Conservation (phyloP, 73 alveolate genomes). For the Tetrahymena borealis region DNA sequence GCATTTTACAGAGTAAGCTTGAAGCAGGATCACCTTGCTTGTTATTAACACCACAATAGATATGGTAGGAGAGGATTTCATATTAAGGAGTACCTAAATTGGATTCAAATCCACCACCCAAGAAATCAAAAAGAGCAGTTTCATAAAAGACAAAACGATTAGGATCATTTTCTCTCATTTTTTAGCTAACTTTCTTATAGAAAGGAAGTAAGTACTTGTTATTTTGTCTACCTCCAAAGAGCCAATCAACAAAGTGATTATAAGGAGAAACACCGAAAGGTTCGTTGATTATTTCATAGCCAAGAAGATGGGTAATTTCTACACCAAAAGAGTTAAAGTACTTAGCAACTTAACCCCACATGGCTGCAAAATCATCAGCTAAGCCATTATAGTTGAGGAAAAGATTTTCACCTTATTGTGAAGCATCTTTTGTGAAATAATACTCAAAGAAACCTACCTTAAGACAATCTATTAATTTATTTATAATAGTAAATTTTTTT, state of each 20-base stretch:
- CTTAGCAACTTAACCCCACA: slow-evolving; percentile 72
- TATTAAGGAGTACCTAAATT: slow-evolving; percentile 30
- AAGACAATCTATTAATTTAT: slow-evolving; percentile 51
- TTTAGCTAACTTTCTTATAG: slow-evolving; percentile 58
- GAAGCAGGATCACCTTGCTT: slow-evolving; percentile 18
- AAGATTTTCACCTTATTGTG: slow-evolving; percentile 61
- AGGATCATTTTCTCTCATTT: slow-evolving; percentile 55
- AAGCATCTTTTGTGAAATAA: slow-evolving; percentile 66
- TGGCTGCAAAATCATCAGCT: slow-evolving; percentile 74
- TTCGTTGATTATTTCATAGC: slow-evolving; percentile 87
- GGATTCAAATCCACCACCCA: slow-evolving; percentile 42
- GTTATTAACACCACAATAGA: slow-evolving; percentile 24
- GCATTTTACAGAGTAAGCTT: background rate
- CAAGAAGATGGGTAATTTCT: slow-evolving; percentile 57
- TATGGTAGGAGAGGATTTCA: slow-evolving; percentile 34
- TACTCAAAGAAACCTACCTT: slow-evolving; percentile 46
- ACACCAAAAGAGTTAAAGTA: slow-evolving; percentile 42
- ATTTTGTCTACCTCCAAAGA: slow-evolving; percentile 62
- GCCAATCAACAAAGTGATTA: slow-evolving; percentile 48
- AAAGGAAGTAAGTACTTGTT: slow-evolving; percentile 55
- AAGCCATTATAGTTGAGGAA: slow-evolving; percentile 68
- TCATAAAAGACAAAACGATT: slow-evolving; percentile 70
- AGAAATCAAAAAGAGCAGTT: slow-evolving; percentile 45
- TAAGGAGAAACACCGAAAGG: slow-evolving; percentile 73
- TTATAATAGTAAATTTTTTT: background rate